Evolutionary conservation across 2,329 filamentous ascomycete species (phyloP).

Genomic region (Hypoxylon sp.): DNA sequence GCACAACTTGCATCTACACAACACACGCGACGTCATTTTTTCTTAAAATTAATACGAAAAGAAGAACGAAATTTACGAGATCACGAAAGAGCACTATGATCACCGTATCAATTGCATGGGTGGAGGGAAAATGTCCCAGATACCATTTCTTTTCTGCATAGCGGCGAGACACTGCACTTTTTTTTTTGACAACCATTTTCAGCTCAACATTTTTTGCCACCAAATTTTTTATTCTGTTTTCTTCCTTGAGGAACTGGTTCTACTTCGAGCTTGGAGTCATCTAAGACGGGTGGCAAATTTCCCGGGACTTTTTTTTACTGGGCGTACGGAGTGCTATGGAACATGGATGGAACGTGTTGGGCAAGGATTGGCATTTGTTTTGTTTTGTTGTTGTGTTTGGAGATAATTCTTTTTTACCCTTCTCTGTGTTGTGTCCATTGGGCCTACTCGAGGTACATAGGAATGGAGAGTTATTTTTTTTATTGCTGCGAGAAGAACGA

Average conservation of each 20-base stretch:
- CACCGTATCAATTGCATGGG: constrained; percentile 44
- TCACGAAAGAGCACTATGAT: constrained; percentile 43
- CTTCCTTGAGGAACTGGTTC: constrained; percentile 31
- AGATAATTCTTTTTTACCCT: constrained; percentile 20
- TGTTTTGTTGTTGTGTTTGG: too few relatives aligned
- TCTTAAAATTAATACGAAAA: constrained; percentile 34
- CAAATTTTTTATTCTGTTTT: constrained; percentile 14
- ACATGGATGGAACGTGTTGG: constrained; percentile 37
- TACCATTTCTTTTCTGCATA: constrained; percentile 48
- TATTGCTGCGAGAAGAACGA: constrained; percentile 4
- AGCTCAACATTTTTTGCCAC: constrained; percentile 19
- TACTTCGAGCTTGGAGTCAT: constrained; percentile 45
- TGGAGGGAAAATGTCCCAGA: constrained; percentile 42
- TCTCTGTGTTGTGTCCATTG: constrained; percentile 30
- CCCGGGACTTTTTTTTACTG: constrained; percentile 20
- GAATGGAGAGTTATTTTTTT: constrained; percentile 18
- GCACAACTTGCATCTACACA: constrained; percentile 34
- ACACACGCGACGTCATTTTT: constrained; percentile 13
- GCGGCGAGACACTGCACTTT: constrained; percentile 44
- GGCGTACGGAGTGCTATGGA: constrained; percentile 42
- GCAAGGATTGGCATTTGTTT: constrained; percentile 29
- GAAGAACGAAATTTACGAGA: constrained; percentile 44
- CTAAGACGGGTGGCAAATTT: constrained; percentile 42
- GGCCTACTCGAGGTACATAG: constrained; percentile 28
- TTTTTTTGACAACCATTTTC: constrained; percentile 29